A percentile compares a stretch with the other conserved stretches of the same genome.
Conservation (phyloP, 257 asterid species). For the Verbascum thapsus region DNA sequence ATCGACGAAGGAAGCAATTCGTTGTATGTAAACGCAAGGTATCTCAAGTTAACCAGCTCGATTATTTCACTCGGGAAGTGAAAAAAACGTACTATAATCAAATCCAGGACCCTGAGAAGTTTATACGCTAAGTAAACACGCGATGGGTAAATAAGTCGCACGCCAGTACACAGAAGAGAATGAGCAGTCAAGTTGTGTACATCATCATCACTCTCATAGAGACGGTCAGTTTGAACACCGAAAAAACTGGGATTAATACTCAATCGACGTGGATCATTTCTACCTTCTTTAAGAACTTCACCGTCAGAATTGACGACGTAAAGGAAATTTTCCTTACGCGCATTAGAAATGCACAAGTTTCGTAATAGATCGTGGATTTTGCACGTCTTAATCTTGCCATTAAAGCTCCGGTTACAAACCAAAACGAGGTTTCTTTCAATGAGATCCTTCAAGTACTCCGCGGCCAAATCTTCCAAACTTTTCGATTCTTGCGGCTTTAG, state of each 20-base stretch:
- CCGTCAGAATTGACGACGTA: background rate
- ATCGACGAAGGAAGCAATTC: conserved; percentile 18
- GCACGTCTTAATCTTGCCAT: conserved; percentile 19
- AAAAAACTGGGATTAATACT: conserved; percentile 1
- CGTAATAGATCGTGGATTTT: conserved; percentile 28
- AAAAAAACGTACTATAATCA: background rate
- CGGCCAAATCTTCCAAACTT: conserved; percentile 19
- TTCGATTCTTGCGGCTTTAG: background rate
- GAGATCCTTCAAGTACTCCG: conserved; percentile 26
- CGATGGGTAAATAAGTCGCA: background rate
- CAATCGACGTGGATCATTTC: background rate
- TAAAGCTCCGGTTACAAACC: background rate
- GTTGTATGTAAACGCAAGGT: conserved; percentile 31
- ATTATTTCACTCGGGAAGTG: conserved; percentile 16
- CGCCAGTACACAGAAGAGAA: conserved; percentile 13
- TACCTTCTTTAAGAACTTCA: background rate
- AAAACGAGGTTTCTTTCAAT: conserved; percentile 23
- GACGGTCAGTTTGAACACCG: too few relatives aligned
- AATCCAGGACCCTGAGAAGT: conserved; percentile 29
- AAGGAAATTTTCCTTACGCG: conserved; percentile 10
- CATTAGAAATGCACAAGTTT: conserved; percentile 16
- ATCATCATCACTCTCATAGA: too few relatives aligned
- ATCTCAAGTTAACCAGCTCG: conserved; percentile 24
- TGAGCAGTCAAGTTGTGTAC: too few relatives aligned
- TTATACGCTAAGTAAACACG: background rate